Conservation (phyloP, 345 rosid species). For the Brassica incana region DNA sequence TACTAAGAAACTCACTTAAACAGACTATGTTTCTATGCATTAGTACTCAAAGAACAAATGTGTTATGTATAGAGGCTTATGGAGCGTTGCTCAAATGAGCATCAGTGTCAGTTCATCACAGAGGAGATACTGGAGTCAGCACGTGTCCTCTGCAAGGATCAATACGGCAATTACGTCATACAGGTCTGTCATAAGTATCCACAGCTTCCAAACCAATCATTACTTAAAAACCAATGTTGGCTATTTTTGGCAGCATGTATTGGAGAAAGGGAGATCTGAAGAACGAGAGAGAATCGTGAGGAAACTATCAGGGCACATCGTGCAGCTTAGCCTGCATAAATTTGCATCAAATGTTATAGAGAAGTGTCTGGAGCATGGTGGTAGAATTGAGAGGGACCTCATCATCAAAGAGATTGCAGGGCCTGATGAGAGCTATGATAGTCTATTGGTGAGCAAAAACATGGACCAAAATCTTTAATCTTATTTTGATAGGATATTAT, state of each 20-base stretch:
- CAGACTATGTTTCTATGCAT: too few species aligned
- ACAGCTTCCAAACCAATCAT: background rate
- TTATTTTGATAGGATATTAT: background rate
- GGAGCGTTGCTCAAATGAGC: slow-evolving; percentile 62
- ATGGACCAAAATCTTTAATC: background rate
- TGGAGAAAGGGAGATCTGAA: slow-evolving; percentile 57
- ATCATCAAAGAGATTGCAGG: slow-evolving; percentile 63
- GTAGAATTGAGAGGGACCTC: slow-evolving; percentile 50
- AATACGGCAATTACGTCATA: slow-evolving; percentile 75
- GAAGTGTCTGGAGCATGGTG: slow-evolving; percentile 65
- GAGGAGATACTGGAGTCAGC: slow-evolving; percentile 68
- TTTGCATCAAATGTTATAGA: slow-evolving; percentile 76
- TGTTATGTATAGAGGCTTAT: slow-evolving; percentile 51
- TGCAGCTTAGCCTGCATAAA: slow-evolving; percentile 67
- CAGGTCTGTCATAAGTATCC: slow-evolving; percentile 48
- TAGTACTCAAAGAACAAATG: too few species aligned
- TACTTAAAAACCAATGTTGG: background rate
- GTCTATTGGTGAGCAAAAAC: slow-evolving; percentile 52
- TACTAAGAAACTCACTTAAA: slow-evolving; percentile 2
- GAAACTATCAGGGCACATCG: slow-evolving; percentile 57
- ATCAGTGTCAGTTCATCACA: slow-evolving; percentile 53
- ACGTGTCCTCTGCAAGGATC: slow-evolving; percentile 61
- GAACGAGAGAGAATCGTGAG: slow-evolving; percentile 57
- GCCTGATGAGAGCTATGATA: slow-evolving; percentile 50
- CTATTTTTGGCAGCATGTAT: slow-evolving; percentile 53